Percentiles rank a stretch among this genome's conserved stretches.
phyloP scores from a whole-genome alignment of 225 moss, liverwort and hornwort species.

The Marchantia paleacea region DNA sequence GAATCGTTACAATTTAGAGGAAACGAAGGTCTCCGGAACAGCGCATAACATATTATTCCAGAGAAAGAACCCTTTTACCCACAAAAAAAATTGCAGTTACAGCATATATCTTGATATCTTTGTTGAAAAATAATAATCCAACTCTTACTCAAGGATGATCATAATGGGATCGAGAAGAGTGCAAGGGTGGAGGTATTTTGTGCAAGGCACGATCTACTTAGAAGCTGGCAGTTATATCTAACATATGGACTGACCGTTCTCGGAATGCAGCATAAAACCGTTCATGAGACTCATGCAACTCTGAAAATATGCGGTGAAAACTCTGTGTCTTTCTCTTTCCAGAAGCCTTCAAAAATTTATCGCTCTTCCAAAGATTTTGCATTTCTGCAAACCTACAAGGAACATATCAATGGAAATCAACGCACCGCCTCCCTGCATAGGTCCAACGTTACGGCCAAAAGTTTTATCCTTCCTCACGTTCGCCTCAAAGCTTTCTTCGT shows the following conservation, averaged over 20 bases:
- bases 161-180: background rate
- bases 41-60: background rate
- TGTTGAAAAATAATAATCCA: background rate
- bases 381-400: slow-evolving; percentile 51
- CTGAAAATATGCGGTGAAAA: slow-evolving; percentile 52
- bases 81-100: background rate
- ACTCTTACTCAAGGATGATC: background rate
- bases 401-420: slow-evolving; percentile 5
- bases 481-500: too few species aligned
- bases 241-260: slow-evolving; percentile 47
- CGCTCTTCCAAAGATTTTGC: slow-evolving; percentile 52
- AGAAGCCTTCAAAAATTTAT: slow-evolving; percentile 46
- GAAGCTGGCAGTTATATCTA: background rate
- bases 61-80: background rate
- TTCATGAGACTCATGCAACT: slow-evolving; percentile 46
- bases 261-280: slow-evolving; percentile 42
- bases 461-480: too few species aligned
- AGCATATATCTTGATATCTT: background rate
- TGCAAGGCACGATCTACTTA: background rate
- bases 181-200: background rate
- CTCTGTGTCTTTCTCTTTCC: slow-evolving; percentile 51
- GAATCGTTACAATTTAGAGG: background rate
- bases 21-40: background rate
- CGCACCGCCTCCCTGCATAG: background rate
- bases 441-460: background rate